phyloP scores from a whole-genome alignment of 306 rosid genomes.

The Alnus glutinosa region DNA sequence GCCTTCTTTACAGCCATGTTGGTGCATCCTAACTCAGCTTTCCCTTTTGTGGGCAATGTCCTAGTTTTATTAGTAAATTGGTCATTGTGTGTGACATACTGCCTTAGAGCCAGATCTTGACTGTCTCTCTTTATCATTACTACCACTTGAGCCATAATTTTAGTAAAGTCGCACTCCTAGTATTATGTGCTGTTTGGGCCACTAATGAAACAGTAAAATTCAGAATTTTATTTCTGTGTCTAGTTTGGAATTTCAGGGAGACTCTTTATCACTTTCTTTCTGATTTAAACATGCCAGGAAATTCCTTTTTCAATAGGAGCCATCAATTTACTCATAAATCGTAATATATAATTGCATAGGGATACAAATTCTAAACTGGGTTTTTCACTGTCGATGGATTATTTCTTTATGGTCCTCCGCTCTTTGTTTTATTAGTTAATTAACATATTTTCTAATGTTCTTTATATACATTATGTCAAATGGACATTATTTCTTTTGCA shows the following conservation, averaged over 20 bases:
- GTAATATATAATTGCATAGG: background rate
- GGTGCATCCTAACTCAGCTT: background rate
- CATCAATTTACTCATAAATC: background rate
- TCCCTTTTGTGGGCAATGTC: background rate
- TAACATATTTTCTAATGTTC: background rate
- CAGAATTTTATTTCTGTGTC: no score
- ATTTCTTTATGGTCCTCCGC: background rate
- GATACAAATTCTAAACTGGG: background rate
- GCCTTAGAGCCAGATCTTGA: background rate
- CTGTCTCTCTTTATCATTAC: background rate
- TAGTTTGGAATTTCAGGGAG: no score
- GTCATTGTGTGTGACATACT: background rate
- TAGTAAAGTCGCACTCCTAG: background rate
- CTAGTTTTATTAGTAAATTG: background rate
- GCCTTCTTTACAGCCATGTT: background rate
- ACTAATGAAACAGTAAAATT: no score
- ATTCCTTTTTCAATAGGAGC: background rate
- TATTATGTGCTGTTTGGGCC: no score
- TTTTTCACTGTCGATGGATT: background rate
- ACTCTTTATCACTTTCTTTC: no score
- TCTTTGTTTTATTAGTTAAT: background rate
- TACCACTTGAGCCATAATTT: background rate
- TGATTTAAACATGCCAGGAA: no score
- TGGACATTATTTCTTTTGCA: background rate
- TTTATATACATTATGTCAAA: background rate